A percentile compares a stretch with the other conserved stretches of the same genome.
Evolutionary conservation across 2,329 filamentous ascomycete genomes (phyloP).

Genomic region (Cytospora chrysosperma): DNA sequence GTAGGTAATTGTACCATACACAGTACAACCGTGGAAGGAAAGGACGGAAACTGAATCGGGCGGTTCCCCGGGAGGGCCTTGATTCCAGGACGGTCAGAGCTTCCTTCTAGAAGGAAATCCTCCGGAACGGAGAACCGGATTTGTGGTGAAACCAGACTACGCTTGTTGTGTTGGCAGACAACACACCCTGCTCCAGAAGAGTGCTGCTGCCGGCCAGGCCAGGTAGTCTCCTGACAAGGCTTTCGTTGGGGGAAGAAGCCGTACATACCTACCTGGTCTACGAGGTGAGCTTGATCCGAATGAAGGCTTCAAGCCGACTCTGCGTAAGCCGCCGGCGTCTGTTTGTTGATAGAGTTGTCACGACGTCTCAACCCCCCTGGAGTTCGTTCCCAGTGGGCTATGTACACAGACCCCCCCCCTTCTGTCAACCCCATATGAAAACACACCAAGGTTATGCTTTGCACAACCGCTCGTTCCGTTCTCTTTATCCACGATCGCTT

Average conservation of each 20-base stretch:
- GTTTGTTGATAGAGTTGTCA: not conserved
- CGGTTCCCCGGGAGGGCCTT: not conserved
- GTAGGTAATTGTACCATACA: too few relatives aligned
- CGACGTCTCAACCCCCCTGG: too few relatives aligned
- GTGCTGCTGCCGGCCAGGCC: not conserved
- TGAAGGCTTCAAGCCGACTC: not conserved
- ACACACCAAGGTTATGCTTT: not conserved
- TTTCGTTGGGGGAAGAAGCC: not conserved
- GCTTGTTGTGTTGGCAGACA: not conserved
- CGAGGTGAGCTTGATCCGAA: not conserved
- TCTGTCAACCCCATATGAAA: not conserved
- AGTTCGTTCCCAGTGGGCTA: not conserved
- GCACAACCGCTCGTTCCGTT: not conserved
- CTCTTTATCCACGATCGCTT: not conserved
- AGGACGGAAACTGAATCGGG: not conserved
- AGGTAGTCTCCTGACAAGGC: not conserved
- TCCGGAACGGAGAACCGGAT: not conserved
- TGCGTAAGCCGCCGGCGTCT: not conserved
- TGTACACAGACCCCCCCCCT: not conserved
- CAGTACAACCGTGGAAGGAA: not conserved
- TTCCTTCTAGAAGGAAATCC: constrained; percentile 13
- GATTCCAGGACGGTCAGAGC: constrained; percentile 12
- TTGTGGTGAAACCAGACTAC: not conserved
- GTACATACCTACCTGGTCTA: not conserved
- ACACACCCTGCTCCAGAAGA: not conserved